phyloP scores from a whole-genome alignment of 164 flowering plant genomes.

The Stephania yunnanensis region DNA sequence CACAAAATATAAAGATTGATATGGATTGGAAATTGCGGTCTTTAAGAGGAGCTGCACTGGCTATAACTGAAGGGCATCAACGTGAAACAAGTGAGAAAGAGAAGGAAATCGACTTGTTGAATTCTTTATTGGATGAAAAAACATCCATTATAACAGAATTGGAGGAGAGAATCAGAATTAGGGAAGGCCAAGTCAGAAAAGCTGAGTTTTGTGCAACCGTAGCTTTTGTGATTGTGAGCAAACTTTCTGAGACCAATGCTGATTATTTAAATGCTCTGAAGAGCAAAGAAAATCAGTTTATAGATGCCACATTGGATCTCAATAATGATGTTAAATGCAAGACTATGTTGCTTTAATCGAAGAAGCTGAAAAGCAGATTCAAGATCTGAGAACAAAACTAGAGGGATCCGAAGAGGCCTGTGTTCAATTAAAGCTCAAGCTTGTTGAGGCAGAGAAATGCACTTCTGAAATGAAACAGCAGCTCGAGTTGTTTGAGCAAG shows the following conservation, averaged over 20 bases:
- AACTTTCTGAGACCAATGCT: constrained; percentile 47
- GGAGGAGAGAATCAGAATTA: constrained; percentile 33
- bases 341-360: constrained; percentile 33
- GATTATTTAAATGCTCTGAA: constrained; percentile 25
- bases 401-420: constrained; percentile 28
- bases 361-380: constrained; percentile 39
- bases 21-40: constrained; percentile 80
- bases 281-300: constrained; percentile 34
- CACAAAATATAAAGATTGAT: constrained; percentile 47
- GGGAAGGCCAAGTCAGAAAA: constrained; percentile 33
- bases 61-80: constrained; percentile 73
- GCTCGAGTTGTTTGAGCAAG: constrained; percentile 41
- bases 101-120: constrained; percentile 40
- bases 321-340: constrained; percentile 35
- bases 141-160: constrained; percentile 30
- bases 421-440: constrained; percentile 25
- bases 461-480: constrained; percentile 32
- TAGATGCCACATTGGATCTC: constrained; percentile 27
- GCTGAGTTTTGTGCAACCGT: constrained; percentile 59
- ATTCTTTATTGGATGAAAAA: constrained; percentile 38
- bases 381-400: constrained; percentile 31
- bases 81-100: constrained; percentile 69
- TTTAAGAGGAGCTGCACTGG: constrained; percentile 77
- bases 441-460: constrained; percentile 35
- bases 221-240: constrained; percentile 65